phyloP scores from a whole-genome alignment of 495 filamentous ascomycete species.

The Hypoxylon perforatum region DNA sequence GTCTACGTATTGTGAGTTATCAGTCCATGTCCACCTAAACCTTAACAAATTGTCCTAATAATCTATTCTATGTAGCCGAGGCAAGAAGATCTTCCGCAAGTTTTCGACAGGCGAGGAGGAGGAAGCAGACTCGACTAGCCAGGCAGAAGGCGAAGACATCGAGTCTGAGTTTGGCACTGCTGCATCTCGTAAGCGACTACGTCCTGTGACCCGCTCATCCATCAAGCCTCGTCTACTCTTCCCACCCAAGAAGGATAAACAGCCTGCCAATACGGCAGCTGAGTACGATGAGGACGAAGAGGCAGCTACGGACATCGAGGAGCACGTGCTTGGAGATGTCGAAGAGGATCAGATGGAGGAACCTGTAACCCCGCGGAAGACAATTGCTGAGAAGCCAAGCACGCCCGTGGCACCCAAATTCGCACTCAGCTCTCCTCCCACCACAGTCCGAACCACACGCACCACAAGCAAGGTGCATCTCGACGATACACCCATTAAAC shows the following conservation, averaged over 20 bases:
- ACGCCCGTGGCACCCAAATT: constrained; percentile 65
- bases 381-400: constrained; percentile 44
- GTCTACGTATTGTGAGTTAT: constrained; percentile 85
- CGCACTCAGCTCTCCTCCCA: constrained; percentile 66
- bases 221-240: constrained; percentile 91
- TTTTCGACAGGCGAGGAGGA: constrained; percentile 55
- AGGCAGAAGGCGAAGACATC: constrained; percentile 50
- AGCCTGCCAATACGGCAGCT: constrained; percentile 58
- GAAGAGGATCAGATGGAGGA: constrained; percentile 64
- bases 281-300: constrained; percentile 70
- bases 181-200: constrained; percentile 60
- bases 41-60: constrained; percentile 31
- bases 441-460: constrained; percentile 64
- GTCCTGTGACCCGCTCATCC: constrained; percentile 74
- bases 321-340: constrained; percentile 62
- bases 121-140: constrained; percentile 33
- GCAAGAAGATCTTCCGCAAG: constrained; percentile 84
- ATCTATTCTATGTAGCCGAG: constrained; percentile 70
- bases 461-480: constrained; percentile 47
- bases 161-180: constrained; percentile 56
- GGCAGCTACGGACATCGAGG: constrained; percentile 59
- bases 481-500: constrained; percentile 43
- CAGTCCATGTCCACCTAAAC: constrained; percentile 9
- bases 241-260: constrained; percentile 64
- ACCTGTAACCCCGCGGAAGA: constrained; percentile 50